These are phyloP conservation scores for Ligustrum vulgare DNA, from an alignment of 257 asterid genomes.

Conservation along the genomic window DNA sequence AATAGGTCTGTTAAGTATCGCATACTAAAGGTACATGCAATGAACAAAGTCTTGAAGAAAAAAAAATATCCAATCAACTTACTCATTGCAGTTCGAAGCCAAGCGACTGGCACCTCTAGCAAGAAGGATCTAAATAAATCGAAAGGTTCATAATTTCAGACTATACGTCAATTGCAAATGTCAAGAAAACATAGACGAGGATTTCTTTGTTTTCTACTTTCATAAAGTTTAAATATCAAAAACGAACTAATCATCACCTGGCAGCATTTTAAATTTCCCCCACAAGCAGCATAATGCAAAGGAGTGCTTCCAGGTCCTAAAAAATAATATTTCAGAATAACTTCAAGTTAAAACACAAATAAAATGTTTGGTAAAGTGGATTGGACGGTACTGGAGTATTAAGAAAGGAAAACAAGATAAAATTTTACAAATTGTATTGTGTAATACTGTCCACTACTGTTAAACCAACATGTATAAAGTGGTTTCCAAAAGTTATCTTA, in stretches of 20 bases:
- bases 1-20: slow-evolving; percentile 9
- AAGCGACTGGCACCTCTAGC: slow-evolving; percentile 89
- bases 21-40: background rate
- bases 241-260: slow-evolving; percentile 56
- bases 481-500: slow-evolving; percentile 11
- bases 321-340: slow-evolving; percentile 1
- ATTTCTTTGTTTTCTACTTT: background rate
- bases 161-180: background rate
- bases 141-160: slow-evolving; percentile 8
- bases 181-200: slow-evolving; percentile 6
- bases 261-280: slow-evolving; percentile 95
- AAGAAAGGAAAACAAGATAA: background rate
- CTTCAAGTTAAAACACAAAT: background rate
- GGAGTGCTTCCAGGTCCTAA: slow-evolving; percentile 99
- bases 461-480: slow-evolving; percentile 5
- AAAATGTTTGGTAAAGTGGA: background rate
- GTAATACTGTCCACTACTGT: background rate
- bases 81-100: slow-evolving; percentile 95
- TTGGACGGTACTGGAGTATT: background rate
- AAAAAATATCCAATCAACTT: slow-evolving; percentile 20
- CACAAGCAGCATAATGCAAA: slow-evolving; percentile 98
- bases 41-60: slow-evolving; percentile 12
- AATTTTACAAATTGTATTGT: background rate
- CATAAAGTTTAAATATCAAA: background rate
- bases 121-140: slow-evolving; percentile 72